Conservation (phyloP, 331 rosid genomes). For the Rhamnella rubrinervis region DNA sequence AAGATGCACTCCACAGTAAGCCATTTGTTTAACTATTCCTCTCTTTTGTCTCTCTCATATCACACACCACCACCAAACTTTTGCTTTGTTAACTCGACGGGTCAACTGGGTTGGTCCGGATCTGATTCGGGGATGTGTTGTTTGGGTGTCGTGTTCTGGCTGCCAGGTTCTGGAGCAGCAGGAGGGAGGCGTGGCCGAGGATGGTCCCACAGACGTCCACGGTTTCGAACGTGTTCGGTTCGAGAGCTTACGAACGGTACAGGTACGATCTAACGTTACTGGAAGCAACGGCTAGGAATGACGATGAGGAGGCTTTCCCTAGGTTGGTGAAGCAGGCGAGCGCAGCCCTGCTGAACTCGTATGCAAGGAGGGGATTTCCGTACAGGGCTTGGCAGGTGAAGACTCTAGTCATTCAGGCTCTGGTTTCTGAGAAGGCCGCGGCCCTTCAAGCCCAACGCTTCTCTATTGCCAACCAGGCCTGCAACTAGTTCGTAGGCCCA, state of each 20-base stretch:
- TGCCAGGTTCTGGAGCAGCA: conserved; percentile 68
- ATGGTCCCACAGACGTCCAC: conserved; percentile 85
- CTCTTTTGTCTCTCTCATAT: neutral
- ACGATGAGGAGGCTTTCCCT: conserved; percentile 42
- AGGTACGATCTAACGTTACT: conserved; percentile 69
- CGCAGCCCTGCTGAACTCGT: conserved; percentile 75
- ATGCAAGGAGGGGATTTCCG: conserved; percentile 60
- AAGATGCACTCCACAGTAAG: conserved; percentile 77
- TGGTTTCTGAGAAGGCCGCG: conserved; percentile 65
- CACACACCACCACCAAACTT: neutral
- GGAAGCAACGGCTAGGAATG: conserved; percentile 65
- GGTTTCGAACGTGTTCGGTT: conserved; percentile 77
- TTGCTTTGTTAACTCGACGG: neutral
- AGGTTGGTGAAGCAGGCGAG: conserved; percentile 71
- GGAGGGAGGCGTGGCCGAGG: conserved; percentile 77
- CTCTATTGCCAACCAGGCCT: conserved; percentile 60
- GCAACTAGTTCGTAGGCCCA: conserved; percentile 17
- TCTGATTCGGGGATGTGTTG: neutral
- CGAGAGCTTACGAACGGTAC: conserved; percentile 63
- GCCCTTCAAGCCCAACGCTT: conserved; percentile 52
- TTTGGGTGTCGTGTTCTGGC: neutral
- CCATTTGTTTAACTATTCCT: neutral
- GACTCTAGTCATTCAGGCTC: conserved; percentile 63
- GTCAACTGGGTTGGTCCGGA: neutral
- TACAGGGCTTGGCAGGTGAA: conserved; percentile 83